Base-by-base conservation (phyloP, 2,329 filamentous ascomycete species). In the Diaporthe eres region DNA sequence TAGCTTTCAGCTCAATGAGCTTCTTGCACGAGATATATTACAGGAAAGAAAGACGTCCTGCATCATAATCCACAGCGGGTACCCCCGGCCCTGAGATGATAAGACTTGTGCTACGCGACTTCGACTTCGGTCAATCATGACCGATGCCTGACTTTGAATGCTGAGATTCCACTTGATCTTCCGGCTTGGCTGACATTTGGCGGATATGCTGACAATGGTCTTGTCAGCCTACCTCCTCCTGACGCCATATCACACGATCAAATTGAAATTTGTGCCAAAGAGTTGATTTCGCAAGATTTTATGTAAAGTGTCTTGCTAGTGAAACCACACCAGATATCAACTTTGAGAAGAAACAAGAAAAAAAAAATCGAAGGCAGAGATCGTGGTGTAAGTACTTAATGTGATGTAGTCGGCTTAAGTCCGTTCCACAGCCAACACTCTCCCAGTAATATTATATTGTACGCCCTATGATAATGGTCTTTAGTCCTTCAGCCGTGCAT, bases 191-290 rank as follows among this genome's bases (percentile, higher is more conserved):
- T 70, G 65, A 53, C 65, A 55, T 25, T 49, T 22, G 17, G 31
- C 47, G 63, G 63, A 39, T 34, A 68, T 8, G 63, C 65, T 70
- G 65, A 70, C 65, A 13, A 3, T 70, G 9, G 12, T 53, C 19
- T 15, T 25, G 65, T 70, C 65, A 70, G 65, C 61, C 17, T 42
- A 34, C 17, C 42, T 58, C 19, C 15, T 58, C 12, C 17, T 44
- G 31, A 19, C 47, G 6, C n/a, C 34, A 31, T 39, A 22, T n/a
- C 4, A 42, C 9, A 61, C 4, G 22, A 61, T 5, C 2, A n/a
- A 17, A 22, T 15, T 31, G 10, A 34, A 44, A 22, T 15, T 7
- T 19, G 8, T 17, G 13, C 57, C 34, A 39, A 39, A 10, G 31
- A 60, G 4, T 8, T 39, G 34, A 17, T 12, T 39, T 13, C 19